Conservation (phyloP, 768 basidiomycete species). For the Suillus clintonianus region DNA sequence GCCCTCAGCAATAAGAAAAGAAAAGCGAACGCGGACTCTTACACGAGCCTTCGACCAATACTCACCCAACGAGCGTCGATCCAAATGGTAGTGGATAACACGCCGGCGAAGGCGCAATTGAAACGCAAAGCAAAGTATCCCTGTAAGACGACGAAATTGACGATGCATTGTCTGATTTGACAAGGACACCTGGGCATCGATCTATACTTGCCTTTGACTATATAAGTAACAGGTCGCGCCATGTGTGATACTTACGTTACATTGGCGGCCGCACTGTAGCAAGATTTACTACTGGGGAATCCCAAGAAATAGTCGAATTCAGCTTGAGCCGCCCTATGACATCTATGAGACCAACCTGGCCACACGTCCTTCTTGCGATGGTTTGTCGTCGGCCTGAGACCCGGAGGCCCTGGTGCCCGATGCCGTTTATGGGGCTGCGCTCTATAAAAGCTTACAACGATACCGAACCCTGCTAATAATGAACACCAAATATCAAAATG, state of each 20-base stretch:
- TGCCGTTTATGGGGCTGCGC: neutral
- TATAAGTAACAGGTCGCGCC: neutral
- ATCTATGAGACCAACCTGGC: too few species aligned
- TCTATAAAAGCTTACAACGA: neutral
- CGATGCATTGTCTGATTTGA: neutral
- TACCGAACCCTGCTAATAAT: neutral
- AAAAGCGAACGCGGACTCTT: neutral
- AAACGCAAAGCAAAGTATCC: neutral
- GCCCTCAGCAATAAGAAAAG: neutral
- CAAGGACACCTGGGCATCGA: neutral
- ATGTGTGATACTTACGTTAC: neutral
- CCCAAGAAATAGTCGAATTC: too few species aligned
- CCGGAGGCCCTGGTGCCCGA: too few species aligned
- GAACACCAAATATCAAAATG: neutral
- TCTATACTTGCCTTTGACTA: neutral
- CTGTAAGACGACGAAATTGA: neutral
- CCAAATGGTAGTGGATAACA: neutral
- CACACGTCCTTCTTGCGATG: too few species aligned
- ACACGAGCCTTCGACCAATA: neutral
- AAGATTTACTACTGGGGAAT: too few species aligned
- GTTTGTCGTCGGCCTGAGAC: neutral
- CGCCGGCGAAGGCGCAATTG: neutral
- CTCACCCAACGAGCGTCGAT: neutral
- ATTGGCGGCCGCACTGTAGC: neutral
- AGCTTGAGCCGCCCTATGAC: too few species aligned